phyloP scores from a whole-genome alignment of 257 asterid genomes.

The Henckelia pumila region DNA sequence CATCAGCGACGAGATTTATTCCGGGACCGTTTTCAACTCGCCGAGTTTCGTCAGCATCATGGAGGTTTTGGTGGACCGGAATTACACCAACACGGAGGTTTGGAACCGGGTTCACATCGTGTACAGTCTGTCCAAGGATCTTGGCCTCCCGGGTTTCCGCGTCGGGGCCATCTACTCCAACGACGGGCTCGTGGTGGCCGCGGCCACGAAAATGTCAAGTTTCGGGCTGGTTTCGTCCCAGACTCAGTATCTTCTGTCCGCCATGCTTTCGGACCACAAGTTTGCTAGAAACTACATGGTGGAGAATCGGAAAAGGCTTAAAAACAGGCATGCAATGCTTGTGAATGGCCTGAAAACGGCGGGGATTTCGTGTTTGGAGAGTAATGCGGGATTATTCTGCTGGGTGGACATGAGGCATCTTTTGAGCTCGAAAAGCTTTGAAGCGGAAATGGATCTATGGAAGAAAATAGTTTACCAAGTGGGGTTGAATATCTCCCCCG shows the following conservation, averaged over 20 bases:
- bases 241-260: conserved; percentile 64
- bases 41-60: conserved; percentile 58
- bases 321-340: conserved; percentile 54
- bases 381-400: conserved; percentile 76
- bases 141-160: conserved; percentile 89
- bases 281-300: conserved; percentile 47
- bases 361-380: conserved; percentile 56
- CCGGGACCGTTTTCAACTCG: conserved; percentile 68
- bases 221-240: conserved; percentile 84
- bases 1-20: conserved; percentile 80
- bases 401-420: conserved; percentile 88
- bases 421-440: conserved; percentile 40
- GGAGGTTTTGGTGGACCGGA: conserved; percentile 51
- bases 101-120: conserved; percentile 73
- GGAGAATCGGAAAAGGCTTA: conserved; percentile 51
- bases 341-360: conserved; percentile 45
- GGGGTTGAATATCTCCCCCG: conserved; percentile 79
- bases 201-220: conserved; percentile 87
- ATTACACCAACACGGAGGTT: conserved; percentile 28
- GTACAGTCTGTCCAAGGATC: conserved; percentile 80
- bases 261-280: conserved; percentile 63
- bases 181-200: conserved; percentile 54
- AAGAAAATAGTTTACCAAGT: conserved; percentile 73
- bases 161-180: conserved; percentile 77
- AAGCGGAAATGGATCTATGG: conserved; percentile 77